phyloP scores from a whole-genome alignment of 2,329 filamentous ascomycete species.

The Scedosporium boydii region DNA sequence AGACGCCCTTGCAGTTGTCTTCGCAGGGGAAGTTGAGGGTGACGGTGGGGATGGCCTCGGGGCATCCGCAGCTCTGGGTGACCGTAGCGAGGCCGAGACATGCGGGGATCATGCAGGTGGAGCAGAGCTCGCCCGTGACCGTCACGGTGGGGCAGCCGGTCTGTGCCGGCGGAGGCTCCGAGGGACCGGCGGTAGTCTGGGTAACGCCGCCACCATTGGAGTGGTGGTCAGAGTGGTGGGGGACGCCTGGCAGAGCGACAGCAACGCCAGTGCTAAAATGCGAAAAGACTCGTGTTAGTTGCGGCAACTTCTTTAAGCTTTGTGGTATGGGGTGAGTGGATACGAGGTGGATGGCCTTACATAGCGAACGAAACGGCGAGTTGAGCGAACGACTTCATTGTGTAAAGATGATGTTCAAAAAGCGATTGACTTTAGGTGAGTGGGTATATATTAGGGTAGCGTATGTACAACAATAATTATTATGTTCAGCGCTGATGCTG shows the following conservation, averaged over 20 bases:
- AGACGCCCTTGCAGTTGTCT: background rate
- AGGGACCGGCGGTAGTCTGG: background rate
- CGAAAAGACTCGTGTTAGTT: background rate
- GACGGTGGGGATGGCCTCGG: slow-evolving; percentile 2
- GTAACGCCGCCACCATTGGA: background rate
- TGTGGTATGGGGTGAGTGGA: background rate
- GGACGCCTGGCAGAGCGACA: background rate
- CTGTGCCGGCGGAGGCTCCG: background rate
- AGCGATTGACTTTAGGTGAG: slow-evolving; percentile 2
- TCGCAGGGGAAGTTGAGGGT: slow-evolving; percentile 7
- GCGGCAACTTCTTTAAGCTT: too few relatives aligned
- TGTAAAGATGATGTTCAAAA: background rate
- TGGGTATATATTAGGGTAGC: background rate
- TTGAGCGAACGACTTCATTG: slow-evolving; percentile 4
- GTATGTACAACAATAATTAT: background rate
- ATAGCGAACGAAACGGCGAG: background rate
- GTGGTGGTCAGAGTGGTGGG: background rate
- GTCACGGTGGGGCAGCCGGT: slow-evolving; percentile 23
- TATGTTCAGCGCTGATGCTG: background rate
- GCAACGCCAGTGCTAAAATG: background rate
- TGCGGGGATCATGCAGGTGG: slow-evolving; percentile 19
- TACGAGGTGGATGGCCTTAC: background rate
- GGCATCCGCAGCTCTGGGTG: slow-evolving; percentile 4
- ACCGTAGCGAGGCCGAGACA: slow-evolving; percentile 23
- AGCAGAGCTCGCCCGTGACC: slow-evolving; percentile 20